Conservation (phyloP, 192 early-diverging fungal species). For the Podila clonocystis region DNA sequence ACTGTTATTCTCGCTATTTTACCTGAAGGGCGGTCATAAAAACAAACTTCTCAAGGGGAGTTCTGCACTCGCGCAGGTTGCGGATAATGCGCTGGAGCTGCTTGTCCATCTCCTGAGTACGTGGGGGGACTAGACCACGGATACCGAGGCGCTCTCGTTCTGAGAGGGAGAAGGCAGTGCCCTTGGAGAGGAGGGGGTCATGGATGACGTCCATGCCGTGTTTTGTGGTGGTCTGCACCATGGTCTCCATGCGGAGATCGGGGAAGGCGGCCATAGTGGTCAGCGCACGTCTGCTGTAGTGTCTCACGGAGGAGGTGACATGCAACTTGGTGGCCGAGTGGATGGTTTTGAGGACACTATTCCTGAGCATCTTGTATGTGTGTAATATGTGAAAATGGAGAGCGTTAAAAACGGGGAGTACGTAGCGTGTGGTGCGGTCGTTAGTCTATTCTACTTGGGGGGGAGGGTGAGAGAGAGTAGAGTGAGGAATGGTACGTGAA, state of each 20-base stretch:
- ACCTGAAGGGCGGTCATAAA: slow-evolving; percentile 63
- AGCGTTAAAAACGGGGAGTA: background rate
- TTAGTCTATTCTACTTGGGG: background rate
- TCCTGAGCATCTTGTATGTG: slow-evolving; percentile 34
- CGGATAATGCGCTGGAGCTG: slow-evolving; percentile 62
- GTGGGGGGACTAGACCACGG: slow-evolving; percentile 63
- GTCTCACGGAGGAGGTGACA: slow-evolving; percentile 27
- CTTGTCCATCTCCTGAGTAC: slow-evolving; percentile 66
- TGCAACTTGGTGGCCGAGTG: slow-evolving; percentile 39
- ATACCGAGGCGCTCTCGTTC: slow-evolving; percentile 63
- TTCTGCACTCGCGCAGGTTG: slow-evolving; percentile 57
- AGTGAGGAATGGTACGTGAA: background rate
- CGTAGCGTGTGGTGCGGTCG: too few relatives aligned
- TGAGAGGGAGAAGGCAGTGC: slow-evolving; percentile 61
- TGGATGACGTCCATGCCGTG: slow-evolving; percentile 62
- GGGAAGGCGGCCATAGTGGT: slow-evolving; percentile 49
- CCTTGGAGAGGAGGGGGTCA: slow-evolving; percentile 63
- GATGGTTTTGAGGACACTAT: slow-evolving; percentile 46
- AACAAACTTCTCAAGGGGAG: slow-evolving; percentile 62
- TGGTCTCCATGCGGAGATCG: slow-evolving; percentile 50
- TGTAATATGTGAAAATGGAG: slow-evolving; percentile 1
- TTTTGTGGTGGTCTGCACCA: slow-evolving; percentile 50
- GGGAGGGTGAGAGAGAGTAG: background rate
- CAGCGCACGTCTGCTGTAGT: slow-evolving; percentile 44
- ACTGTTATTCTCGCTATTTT: background rate